Conservation (phyloP, 1,139 yeast genomes). For the Yamadazyma membranifaciens region DNA sequence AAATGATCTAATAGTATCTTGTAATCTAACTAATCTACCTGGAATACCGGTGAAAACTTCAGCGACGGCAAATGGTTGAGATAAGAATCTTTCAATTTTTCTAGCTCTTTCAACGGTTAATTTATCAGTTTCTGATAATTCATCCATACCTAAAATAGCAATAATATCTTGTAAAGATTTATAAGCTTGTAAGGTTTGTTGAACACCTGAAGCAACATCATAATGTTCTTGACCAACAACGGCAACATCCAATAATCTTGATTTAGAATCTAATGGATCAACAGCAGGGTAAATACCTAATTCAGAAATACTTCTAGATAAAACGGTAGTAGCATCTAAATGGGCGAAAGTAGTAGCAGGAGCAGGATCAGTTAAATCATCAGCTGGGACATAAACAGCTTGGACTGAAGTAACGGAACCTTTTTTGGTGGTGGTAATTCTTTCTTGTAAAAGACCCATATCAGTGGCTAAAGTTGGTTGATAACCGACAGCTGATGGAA, state of each 20-base stretch:
- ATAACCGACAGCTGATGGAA: slow-evolving; percentile 99
- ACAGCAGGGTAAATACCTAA: slow-evolving; percentile 99
- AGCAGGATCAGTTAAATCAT: slow-evolving; percentile 99
- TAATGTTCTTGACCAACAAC: slow-evolving; percentile 99
- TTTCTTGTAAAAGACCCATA: slow-evolving; percentile 99
- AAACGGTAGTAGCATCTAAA: slow-evolving; percentile 99
- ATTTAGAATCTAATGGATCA: slow-evolving; percentile 99
- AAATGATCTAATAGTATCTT: slow-evolving; percentile 93
- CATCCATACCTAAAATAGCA: slow-evolving; percentile 99
- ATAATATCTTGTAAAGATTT: slow-evolving; percentile 99
- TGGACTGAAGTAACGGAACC: slow-evolving; percentile 99
- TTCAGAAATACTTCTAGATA: slow-evolving; percentile 99
- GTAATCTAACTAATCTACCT: slow-evolving; percentile 95
- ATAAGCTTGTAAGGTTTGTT: slow-evolving; percentile 99
- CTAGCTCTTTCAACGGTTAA: slow-evolving; percentile 99
- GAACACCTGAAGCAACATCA: slow-evolving; percentile 90
- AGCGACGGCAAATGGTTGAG: slow-evolving; percentile 99
- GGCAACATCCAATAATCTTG: slow-evolving; percentile 95
- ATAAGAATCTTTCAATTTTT: slow-evolving; percentile 99
- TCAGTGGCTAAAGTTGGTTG: slow-evolving; percentile 99
- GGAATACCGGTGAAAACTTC: slow-evolving; percentile 99
- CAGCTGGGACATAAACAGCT: slow-evolving; percentile 99
- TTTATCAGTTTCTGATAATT: slow-evolving; percentile 97
- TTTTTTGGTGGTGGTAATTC: slow-evolving; percentile 99
- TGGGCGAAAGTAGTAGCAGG: slow-evolving; percentile 99